Percentiles rank a stretch among this genome's conserved stretches.
Conservation (phyloP, 2,329 filamentous ascomycete species). For the Fusarium miscanthi region DNA sequence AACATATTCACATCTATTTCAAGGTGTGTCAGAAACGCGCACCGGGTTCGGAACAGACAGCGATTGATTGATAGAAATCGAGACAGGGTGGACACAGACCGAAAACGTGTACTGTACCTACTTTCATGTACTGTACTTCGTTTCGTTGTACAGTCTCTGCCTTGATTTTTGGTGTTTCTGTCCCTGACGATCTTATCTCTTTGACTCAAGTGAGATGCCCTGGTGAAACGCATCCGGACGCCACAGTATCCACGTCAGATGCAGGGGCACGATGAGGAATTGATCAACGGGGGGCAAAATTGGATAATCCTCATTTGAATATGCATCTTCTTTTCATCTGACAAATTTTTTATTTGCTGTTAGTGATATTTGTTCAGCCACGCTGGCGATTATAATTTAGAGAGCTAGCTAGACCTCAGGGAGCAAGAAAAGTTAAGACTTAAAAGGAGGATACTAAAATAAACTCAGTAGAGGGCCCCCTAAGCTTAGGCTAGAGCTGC, state of each 20-base stretch:
- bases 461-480: too few species aligned
- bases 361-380: constrained; percentile 4
- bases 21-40: not conserved
- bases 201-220: not conserved
- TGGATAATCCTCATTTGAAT: constrained; percentile 22
- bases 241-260: constrained; percentile 43
- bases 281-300: constrained; percentile 18
- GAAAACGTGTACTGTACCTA: constrained; percentile 6
- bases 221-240: constrained; percentile 42
- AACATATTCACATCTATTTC: not conserved
- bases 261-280: constrained; percentile 32
- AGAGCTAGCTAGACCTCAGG: not conserved
- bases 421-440: too few species aligned
- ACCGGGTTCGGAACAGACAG: constrained; percentile 2
- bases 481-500: too few species aligned
- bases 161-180: constrained; percentile 31
- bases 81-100: constrained; percentile 9
- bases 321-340: not conserved
- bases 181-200: constrained; percentile 43
- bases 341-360: constrained; percentile 25
- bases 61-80: constrained; percentile 6
- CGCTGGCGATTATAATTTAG: constrained; percentile 29
- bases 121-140: not conserved
- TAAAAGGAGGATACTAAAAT: too few species aligned
- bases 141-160: constrained; percentile 3